Conservation (phyloP, 495 filamentous ascomycete genomes). For the Podospora pseudopauciseta region DNA sequence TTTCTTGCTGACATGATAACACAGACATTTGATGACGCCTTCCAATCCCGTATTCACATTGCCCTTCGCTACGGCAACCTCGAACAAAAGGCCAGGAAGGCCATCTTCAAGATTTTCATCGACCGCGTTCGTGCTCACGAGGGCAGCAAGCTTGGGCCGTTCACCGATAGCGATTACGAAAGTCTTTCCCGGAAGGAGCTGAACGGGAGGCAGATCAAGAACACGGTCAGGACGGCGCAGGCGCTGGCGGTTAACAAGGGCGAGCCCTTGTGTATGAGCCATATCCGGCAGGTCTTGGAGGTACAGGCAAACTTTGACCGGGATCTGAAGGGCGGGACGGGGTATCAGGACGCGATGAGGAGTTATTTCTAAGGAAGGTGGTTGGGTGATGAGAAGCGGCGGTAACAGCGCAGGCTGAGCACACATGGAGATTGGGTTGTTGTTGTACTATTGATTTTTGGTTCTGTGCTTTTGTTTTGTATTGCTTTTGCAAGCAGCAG, state of each 20-base stretch:
- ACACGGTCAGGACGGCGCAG: slow-evolving; percentile 82
- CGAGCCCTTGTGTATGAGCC: slow-evolving; percentile 67
- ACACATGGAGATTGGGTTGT: no score
- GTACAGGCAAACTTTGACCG: slow-evolving; percentile 79
- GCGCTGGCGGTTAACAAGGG: slow-evolving; percentile 76
- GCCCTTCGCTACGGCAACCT: slow-evolving; percentile 80
- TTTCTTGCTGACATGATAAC: slow-evolving; percentile 28
- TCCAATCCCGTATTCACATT: slow-evolving; percentile 59
- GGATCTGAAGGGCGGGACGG: slow-evolving; percentile 64
- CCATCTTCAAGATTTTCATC: slow-evolving; percentile 82
- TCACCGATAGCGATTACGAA: slow-evolving; percentile 67
- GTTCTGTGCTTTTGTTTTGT: neutral
- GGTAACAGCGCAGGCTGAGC: no score
- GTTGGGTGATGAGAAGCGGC: no score
- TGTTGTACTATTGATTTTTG: neutral
- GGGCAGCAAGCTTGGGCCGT: slow-evolving; percentile 56
- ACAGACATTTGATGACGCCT: slow-evolving; percentile 58
- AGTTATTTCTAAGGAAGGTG: slow-evolving; percentile 39
- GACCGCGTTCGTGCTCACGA: slow-evolving; percentile 64
- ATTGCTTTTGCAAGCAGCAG: neutral
- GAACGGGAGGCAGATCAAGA: slow-evolving; percentile 97
- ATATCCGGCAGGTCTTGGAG: slow-evolving; percentile 78
- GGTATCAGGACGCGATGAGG: slow-evolving; percentile 61
- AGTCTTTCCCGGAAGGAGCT: slow-evolving; percentile 64
- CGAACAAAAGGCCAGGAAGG: slow-evolving; percentile 67